Evolutionary conservation across 1,284 basidiomycete species (phyloP).

Genomic region (Irpex lacteus): DNA sequence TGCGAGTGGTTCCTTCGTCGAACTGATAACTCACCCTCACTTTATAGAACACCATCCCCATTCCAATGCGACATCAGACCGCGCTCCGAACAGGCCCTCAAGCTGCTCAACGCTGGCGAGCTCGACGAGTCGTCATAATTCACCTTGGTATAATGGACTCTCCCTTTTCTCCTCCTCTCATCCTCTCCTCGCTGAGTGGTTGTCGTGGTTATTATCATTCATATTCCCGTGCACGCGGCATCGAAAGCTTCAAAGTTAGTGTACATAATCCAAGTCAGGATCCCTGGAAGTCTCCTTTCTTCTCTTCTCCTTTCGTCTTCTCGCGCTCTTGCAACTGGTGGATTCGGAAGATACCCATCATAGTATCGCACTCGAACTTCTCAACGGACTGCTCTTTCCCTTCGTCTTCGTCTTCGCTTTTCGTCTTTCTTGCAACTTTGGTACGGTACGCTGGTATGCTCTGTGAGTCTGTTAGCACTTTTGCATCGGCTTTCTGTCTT

Average conservation of each 20-base stretch:
- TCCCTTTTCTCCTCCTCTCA: background rate
- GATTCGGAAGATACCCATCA: too few species aligned
- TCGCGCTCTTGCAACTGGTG: too few species aligned
- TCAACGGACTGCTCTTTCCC: too few species aligned
- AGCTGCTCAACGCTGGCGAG: conserved; percentile 21
- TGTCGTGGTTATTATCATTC: background rate
- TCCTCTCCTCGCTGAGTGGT: background rate
- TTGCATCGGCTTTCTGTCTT: background rate
- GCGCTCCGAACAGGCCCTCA: conserved; percentile 26
- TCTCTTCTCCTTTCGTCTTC: too few species aligned
- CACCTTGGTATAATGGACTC: too few species aligned
- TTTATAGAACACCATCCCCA: conserved; percentile 25
- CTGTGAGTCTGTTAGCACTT: too few species aligned
- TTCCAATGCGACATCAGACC: conserved; percentile 30
- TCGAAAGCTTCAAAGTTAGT: background rate
- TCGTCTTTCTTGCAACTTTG: too few species aligned
- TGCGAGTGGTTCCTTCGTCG: background rate
- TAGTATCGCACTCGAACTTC: too few species aligned
- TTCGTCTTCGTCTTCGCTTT: too few species aligned
- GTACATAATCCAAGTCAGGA: background rate
- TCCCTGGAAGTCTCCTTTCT: too few species aligned
- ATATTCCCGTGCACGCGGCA: background rate
- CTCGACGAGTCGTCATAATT: background rate
- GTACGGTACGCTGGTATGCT: too few species aligned
- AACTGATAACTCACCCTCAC: background rate